Base-by-base conservation (phyloP, 202 grass and related monocot genomes). In the Dendrocalamus latiflorus region DNA sequence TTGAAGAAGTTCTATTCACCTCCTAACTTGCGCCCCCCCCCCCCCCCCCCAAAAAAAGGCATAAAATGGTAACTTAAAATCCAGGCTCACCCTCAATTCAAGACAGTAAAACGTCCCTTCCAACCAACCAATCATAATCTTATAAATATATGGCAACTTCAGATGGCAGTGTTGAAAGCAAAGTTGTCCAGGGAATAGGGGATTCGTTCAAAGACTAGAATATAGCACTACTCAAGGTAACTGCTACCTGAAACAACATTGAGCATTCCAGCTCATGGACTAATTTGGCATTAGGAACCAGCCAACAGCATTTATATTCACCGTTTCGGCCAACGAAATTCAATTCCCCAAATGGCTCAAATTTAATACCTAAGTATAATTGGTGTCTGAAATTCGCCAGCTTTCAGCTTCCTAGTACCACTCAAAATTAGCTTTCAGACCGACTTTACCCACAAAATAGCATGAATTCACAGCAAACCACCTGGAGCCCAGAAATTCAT, bases 11-110 rank as follows among this genome's bases (percentile, higher is more conserved):
- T 83, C 1, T 8, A 18, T 43, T 68, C 38, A 41, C 50, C 22
- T 66, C 44, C 36, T 58, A 77, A 85, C 26, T 71, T 80, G 39
- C n/a, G n/a, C n/a, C n/a, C n/a, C n/a, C n/a, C n/a, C n/a, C n/a
- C n/a, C n/a, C n/a, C n/a, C n/a, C 28, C 17, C 18, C 53, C 14
- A 28, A 70, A 67, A n/a, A n/a, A 55, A 57, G 20, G 64, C 22
- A 67, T 53, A 72, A 65, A 38, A 56, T 51, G 34, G 15, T n/a
- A 53, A 68, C 71, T 56, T 0, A 18, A 67, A 41, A 65, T 42
- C 1, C 24, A 44, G 41, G 11, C 64, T 82, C 28, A 34, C 15
- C 50, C 33, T 4, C 39, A 66, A 51, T 60, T 60, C 8, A 9
- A 61, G 16, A 70, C 25, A 42, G 60, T 65, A 58, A 68, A 81